Percentiles rank a stretch among this genome's conserved stretches.
Evolutionary conservation across 179 eudicot species (phyloP).

Genomic region (Silene noctiflora): DNA sequence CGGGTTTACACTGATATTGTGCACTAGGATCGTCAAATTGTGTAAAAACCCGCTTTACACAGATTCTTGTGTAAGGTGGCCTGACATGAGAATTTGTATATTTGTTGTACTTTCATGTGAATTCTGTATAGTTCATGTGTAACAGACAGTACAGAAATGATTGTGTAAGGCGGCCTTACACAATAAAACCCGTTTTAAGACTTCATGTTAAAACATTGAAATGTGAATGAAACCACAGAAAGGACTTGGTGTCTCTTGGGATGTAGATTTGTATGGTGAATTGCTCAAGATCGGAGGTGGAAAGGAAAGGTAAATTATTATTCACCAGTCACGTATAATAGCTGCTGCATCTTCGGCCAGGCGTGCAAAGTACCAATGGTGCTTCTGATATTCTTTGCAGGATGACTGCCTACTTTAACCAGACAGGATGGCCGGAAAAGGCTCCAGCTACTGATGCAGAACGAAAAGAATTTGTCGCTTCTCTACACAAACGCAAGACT

Average conservation of each 20-base stretch:
- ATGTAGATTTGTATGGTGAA: conserved; percentile 95
- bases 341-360: not conserved
- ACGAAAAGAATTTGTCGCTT: conserved; percentile 77
- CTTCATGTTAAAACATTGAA: conserved; percentile 26
- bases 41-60: too few relatives aligned
- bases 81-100: too few relatives aligned
- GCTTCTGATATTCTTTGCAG: conserved; percentile 33
- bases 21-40: too few relatives aligned
- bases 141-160: too few relatives aligned
- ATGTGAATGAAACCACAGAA: conserved; percentile 51
- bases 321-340: not conserved
- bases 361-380: not conserved
- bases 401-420: conserved; percentile 97
- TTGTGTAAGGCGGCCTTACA: too few relatives aligned
- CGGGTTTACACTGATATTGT: too few relatives aligned
- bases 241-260: conserved; percentile 90
- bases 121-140: too few relatives aligned
- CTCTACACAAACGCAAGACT: conserved; percentile 92
- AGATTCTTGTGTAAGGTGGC: too few relatives aligned
- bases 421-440: conserved; percentile 92
- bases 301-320: conserved; percentile 68
- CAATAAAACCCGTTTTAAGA: too few relatives aligned
- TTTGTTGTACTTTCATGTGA: too few relatives aligned
- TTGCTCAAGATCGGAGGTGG: conserved; percentile 99
- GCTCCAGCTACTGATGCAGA: conserved; percentile 81